phyloP scores from a whole-genome alignment of 2,329 filamentous ascomycete genomes.

The Talaromyces sp. region DNA sequence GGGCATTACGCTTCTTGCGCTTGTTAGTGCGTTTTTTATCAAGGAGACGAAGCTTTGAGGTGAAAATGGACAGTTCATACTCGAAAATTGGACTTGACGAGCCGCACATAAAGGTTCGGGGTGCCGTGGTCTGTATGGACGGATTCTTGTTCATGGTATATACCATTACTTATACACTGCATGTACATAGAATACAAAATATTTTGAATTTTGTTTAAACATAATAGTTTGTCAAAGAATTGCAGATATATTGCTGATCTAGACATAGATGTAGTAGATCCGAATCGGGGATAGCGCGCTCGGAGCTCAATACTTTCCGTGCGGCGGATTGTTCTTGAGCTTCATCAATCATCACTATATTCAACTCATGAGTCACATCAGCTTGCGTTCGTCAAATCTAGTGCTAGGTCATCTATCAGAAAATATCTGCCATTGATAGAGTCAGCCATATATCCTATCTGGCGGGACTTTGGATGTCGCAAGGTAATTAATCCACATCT shows the following conservation, averaged over 20 bases:
- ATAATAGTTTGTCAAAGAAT: background rate
- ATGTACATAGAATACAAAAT: no score
- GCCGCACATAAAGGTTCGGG: background rate
- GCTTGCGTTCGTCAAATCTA: background rate
- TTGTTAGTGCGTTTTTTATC: slow-evolving; percentile 52
- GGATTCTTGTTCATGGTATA: background rate
- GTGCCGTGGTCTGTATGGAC: background rate
- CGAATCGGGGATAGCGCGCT: slow-evolving; percentile 1
- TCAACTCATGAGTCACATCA: background rate
- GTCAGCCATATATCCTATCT: background rate
- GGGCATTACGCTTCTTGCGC: slow-evolving; percentile 51
- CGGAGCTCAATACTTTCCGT: background rate
- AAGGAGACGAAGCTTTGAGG: slow-evolving; percentile 51
- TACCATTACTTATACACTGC: background rate
- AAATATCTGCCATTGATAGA: background rate
- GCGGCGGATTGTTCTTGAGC: slow-evolving; percentile 2
- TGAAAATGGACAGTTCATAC: background rate
- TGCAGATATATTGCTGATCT: background rate
- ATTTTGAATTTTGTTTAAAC: no score
- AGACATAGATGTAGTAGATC: background rate
- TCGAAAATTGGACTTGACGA: background rate
- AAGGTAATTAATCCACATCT: background rate
- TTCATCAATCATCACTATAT: background rate
- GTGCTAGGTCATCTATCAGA: background rate
- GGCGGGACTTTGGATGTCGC: background rate